Conservation (phyloP, 371 early-diverging fungal species). For the Mucor velutinosus region DNA sequence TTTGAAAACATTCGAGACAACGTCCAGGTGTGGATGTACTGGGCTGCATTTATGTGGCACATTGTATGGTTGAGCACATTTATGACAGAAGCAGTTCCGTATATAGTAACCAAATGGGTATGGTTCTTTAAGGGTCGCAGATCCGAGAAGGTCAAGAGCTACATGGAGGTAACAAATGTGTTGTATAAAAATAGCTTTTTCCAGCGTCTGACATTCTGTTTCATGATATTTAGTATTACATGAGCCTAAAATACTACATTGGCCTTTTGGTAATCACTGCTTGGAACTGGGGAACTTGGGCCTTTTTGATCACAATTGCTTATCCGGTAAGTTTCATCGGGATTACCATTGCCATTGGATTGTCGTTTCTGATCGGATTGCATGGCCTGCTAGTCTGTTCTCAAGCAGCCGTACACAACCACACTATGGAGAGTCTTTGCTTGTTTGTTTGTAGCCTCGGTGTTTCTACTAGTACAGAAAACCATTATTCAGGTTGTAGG, state of each 20-base stretch:
- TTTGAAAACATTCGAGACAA: slow-evolving; percentile 17
- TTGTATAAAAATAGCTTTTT: not conserved
- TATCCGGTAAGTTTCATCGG: slow-evolving; percentile 4
- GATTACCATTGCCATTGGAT: not conserved
- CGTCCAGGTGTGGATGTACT: slow-evolving; percentile 19
- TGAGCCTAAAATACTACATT: slow-evolving; percentile 35
- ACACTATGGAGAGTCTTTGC: slow-evolving; percentile 36
- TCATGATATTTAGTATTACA: slow-evolving; percentile 30
- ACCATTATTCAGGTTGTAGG: slow-evolving; percentile 34
- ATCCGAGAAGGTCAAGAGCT: slow-evolving; percentile 10
- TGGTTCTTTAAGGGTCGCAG: slow-evolving; percentile 7
- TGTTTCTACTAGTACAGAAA: slow-evolving; percentile 36
- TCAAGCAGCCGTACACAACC: slow-evolving; percentile 28
- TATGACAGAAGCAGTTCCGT: slow-evolving; percentile 9
- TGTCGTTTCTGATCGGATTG: not conserved
- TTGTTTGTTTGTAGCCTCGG: slow-evolving; percentile 31
- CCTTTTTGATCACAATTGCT: slow-evolving; percentile 29
- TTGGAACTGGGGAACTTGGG: slow-evolving; percentile 48
- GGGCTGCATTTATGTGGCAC: slow-evolving; percentile 22
- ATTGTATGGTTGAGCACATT: slow-evolving; percentile 17
- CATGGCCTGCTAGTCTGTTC: slow-evolving; percentile 25
- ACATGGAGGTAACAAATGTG: slow-evolving; percentile 15
- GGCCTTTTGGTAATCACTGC: slow-evolving; percentile 28
- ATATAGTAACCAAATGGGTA: slow-evolving; percentile 8
- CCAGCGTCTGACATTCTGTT: no score